Percentiles rank a stretch among this genome's conserved stretches.
Conservation (phyloP, 1,284 basidiomycete species). For the Inonotus obliquus region DNA sequence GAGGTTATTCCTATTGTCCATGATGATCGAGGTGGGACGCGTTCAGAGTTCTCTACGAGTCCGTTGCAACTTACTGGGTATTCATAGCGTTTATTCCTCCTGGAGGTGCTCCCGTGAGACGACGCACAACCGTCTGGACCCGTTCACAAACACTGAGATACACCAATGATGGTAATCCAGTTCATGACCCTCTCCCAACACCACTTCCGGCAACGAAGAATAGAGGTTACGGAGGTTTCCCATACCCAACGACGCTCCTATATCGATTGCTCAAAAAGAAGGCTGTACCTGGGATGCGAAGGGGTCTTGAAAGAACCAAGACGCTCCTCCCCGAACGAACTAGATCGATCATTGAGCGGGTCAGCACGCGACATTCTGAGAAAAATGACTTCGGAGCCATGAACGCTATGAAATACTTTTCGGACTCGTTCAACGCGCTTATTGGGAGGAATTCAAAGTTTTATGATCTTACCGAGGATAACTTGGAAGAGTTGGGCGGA, state of each 20-base stretch:
- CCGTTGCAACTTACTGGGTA: background rate
- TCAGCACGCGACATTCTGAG: slow-evolving; percentile 59
- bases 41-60: background rate
- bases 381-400: background rate
- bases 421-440: slow-evolving; percentile 63
- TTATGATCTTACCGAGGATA: slow-evolving; percentile 70
- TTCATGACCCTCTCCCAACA: background rate
- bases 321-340: slow-evolving; percentile 46
- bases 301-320: slow-evolving; percentile 33
- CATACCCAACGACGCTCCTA: slow-evolving; percentile 67
- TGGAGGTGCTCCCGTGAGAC: slow-evolving; percentile 5
- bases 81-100: slow-evolving; percentile 1
- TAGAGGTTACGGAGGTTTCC: slow-evolving; percentile 81
- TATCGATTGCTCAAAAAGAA: slow-evolving; percentile 42
- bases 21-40: slow-evolving; percentile 1
- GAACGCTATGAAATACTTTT: slow-evolving; percentile 77
- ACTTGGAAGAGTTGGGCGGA: slow-evolving; percentile 89
- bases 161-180: background rate
- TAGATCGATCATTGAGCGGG: slow-evolving; percentile 52
- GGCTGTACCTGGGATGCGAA: slow-evolving; percentile 41
- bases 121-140: background rate
- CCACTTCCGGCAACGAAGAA: slow-evolving; percentile 21
- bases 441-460: slow-evolving; percentile 89
- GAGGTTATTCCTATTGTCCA: background rate
- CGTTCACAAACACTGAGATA: background rate